Base-by-base conservation (phyloP, 1,139 yeast genomes). In the Arxiozyma telluris region DNA sequence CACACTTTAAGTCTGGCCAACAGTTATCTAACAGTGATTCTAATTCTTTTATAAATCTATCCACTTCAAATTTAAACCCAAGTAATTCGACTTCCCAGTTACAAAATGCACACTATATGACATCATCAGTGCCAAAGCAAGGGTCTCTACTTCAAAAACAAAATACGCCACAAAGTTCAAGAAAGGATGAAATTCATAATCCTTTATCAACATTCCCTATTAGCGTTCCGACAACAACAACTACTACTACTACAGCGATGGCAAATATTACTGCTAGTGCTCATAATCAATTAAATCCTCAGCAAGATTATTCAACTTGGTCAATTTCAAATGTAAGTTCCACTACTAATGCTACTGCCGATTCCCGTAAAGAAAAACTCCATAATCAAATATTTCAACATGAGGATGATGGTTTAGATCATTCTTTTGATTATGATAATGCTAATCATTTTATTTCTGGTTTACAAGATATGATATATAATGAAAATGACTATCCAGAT, bases 371-470 rank as follows among this genome's bases (percentile, higher is more conserved):
- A 25, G 23, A 21, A 42, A 21, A 12, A 11, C 18, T 9, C 9
- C 34, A 43, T 21, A 20, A 9, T 22, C 27, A n/a, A 34, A 39
- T 27, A 21, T 12, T 15, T 6, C n/a, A 15, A 41, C 30, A 20
- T n/a, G 43, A 47, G 11, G 54, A 53, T n/a, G 23, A 48, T 20
- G 58, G 55, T 25, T 22, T 52, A 8, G 61, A 61, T 23, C 63
- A 59, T 47, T 56, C 59, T 11, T 58, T 64, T 44, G 70, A 64
- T 41, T 65, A 66, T 49, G 69, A 64, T 39, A 60, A 63, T 55
- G 58, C 67, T 6, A 61, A 62, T 47, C 71, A 67, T 55, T 50
- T 67, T 41, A 60, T 67, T 22, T 64, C 67, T 18, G 70, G 70
- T 7, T 55, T 67, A 30, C 65, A 66, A 58, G 64, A 65, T 55